phyloP scores from a whole-genome alignment of 768 basidiomycete genomes.

The Phaffia australis region DNA sequence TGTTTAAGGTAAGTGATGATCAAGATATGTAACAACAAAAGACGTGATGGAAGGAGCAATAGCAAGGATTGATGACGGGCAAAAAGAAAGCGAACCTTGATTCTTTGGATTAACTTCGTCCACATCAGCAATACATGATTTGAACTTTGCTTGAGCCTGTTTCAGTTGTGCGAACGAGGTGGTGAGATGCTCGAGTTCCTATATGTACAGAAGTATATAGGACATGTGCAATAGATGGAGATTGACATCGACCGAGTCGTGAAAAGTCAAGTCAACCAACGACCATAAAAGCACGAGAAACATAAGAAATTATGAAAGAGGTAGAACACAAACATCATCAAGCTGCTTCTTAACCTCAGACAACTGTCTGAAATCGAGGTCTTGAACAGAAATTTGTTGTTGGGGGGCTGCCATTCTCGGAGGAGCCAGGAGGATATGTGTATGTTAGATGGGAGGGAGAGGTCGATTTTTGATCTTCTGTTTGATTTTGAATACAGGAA shows the following conservation, averaged over 20 bases:
- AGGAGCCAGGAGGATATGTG: too few relatives aligned
- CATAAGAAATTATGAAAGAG: not conserved
- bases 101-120: constrained; percentile 62
- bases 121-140: constrained; percentile 69
- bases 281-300: not conserved
- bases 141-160: constrained; percentile 86
- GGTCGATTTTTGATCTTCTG: not conserved
- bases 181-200: constrained; percentile 89
- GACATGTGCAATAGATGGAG: not conserved
- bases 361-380: constrained; percentile 76
- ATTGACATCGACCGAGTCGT: not conserved
- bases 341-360: constrained; percentile 81
- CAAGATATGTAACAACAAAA: not conserved
- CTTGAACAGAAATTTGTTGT: constrained; percentile 59
- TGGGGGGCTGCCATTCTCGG: constrained; percentile 36
- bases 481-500: not conserved
- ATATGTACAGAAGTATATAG: constrained; percentile 9
- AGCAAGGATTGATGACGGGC: constrained; percentile 4
- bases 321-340: constrained; percentile 58
- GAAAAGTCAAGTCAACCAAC: not conserved
- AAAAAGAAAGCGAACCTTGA: constrained; percentile 33
- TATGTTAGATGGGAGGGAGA: not conserved
- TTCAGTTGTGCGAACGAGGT: constrained; percentile 86
- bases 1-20: not conserved
- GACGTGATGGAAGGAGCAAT: not conserved